Evolutionary conservation across 2,329 filamentous ascomycete genomes (phyloP).

Genomic region (Trichothecium sympodiale): DNA sequence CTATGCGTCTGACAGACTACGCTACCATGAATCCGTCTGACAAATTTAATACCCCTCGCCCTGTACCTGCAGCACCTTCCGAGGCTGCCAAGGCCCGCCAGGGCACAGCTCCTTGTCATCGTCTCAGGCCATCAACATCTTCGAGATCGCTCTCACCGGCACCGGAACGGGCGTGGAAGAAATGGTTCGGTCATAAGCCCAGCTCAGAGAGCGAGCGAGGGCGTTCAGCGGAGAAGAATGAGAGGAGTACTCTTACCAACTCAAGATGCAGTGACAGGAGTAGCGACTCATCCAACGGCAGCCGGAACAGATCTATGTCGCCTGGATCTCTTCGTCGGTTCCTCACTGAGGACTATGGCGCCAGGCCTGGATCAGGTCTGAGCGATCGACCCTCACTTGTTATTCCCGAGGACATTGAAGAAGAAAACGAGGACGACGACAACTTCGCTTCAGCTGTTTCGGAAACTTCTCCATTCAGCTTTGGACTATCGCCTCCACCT

Average conservation of each 20-base stretch:
- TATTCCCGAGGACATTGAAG: conserved; percentile 24
- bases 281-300: conserved; percentile 12
- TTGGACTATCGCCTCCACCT: conserved; percentile 38
- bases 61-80: conserved; percentile 28
- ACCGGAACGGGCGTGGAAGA: conserved; percentile 40
- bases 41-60: conserved; percentile 61
- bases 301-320: conserved; percentile 25
- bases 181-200: conserved; percentile 36
- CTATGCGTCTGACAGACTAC: conserved; percentile 44
- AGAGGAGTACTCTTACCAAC: conserved; percentile 9
- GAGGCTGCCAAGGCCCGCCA: conserved; percentile 14
- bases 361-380: conserved; percentile 13
- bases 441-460: conserved; percentile 47
- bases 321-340: conserved; percentile 44
- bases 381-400: conserved; percentile 18
- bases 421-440: conserved; percentile 37
- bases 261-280: conserved; percentile 19
- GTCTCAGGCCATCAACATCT: conserved; percentile 26
- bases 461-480: conserved; percentile 31
- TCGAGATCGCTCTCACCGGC: conserved; percentile 33
- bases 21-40: conserved; percentile 71
- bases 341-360: conserved; percentile 32
- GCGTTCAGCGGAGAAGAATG: conserved; percentile 17
- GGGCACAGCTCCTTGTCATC: conserved; percentile 17
- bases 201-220: conserved; percentile 20